Percentiles rank a stretch among this genome's conserved stretches.
These are phyloP conservation scores for Cystoisospora suis DNA, from an alignment of 169 alveolate genomes.

Conservation along the genomic window DNA sequence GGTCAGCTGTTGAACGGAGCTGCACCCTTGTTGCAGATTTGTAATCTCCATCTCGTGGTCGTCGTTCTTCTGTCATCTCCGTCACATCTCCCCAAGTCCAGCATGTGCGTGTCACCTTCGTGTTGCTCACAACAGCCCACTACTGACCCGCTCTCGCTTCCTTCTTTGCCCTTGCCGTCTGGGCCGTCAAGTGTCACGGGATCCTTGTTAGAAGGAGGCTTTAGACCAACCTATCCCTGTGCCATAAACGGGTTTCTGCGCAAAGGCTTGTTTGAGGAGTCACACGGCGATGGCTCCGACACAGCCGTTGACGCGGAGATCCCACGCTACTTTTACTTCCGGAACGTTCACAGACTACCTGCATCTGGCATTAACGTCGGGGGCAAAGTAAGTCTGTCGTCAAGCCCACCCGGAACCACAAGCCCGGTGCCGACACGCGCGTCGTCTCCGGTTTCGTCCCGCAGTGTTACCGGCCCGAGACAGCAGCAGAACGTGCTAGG, in stretches of 20 bases:
- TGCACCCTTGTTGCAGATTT: neutral
- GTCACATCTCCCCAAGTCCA: neutral
- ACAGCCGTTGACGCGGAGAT: neutral
- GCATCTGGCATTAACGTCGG: neutral
- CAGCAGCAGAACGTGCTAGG: no score
- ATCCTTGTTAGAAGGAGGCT: neutral
- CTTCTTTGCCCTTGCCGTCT: neutral
- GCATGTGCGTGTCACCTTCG: neutral
- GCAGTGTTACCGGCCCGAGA: no score
- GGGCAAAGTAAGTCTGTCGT: no score
- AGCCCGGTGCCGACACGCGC: neutral
- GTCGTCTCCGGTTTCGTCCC: constrained; percentile 7
- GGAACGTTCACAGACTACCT: neutral
- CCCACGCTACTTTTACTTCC: constrained; percentile 12
- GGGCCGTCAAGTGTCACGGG: neutral
- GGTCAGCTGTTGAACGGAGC: constrained; percentile 25
- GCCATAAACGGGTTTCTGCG: no score
- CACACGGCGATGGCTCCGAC: neutral
- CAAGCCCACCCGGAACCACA: neutral
- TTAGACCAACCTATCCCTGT: no score
- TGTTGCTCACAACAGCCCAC: no score
- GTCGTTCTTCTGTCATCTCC: constrained; percentile 13
- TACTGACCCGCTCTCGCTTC: no score
- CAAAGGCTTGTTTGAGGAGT: neutral
- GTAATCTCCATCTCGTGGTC: neutral